phyloP scores from a whole-genome alignment of 1,284 basidiomycete species.

The Xerocomus nothofagi region DNA sequence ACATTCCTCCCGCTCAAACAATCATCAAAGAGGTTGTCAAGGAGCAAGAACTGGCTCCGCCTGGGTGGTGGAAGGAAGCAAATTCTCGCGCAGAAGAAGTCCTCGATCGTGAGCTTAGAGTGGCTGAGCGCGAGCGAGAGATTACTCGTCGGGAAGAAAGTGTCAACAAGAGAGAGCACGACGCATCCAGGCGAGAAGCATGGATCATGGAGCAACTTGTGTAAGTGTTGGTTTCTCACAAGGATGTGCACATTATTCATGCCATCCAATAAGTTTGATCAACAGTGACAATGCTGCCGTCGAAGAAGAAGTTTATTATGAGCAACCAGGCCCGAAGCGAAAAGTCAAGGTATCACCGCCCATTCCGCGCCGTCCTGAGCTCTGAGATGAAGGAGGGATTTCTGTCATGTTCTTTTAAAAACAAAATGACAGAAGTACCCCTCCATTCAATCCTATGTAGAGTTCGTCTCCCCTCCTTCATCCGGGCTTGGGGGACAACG shows the following conservation, averaged over 20 bases:
- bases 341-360: slow-evolving; percentile 86
- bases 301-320: slow-evolving; percentile 79
- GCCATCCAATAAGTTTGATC: slow-evolving; percentile 50
- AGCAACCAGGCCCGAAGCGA: slow-evolving; percentile 62
- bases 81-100: slow-evolving; percentile 72
- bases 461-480: slow-evolving; percentile 82
- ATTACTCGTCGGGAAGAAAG: slow-evolving; percentile 79
- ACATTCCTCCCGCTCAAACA: slow-evolving; percentile 65
- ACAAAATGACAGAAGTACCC: slow-evolving; percentile 29
- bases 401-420: slow-evolving; percentile 41
- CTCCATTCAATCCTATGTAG: slow-evolving; percentile 45
- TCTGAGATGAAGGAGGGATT: slow-evolving; percentile 85
- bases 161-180: slow-evolving; percentile 79
- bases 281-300: slow-evolving; percentile 65
- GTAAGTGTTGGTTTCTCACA: slow-evolving; percentile 45
- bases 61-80: slow-evolving; percentile 67
- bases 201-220: slow-evolving; percentile 90
- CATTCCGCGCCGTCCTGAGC: slow-evolving; percentile 79
- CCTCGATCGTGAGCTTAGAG: slow-evolving; percentile 77
- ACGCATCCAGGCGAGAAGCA: slow-evolving; percentile 75
- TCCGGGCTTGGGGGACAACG: slow-evolving; percentile 83
- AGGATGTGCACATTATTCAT: slow-evolving; percentile 13
- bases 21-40: slow-evolving; percentile 82
- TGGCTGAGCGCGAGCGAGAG: slow-evolving; percentile 78
- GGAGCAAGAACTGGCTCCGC: slow-evolving; percentile 72